Percentiles rank a stretch among this genome's conserved stretches.
phyloP scores from a whole-genome alignment of 2,329 filamentous ascomycete species.

The Chaetomiaceae sp. region DNA sequence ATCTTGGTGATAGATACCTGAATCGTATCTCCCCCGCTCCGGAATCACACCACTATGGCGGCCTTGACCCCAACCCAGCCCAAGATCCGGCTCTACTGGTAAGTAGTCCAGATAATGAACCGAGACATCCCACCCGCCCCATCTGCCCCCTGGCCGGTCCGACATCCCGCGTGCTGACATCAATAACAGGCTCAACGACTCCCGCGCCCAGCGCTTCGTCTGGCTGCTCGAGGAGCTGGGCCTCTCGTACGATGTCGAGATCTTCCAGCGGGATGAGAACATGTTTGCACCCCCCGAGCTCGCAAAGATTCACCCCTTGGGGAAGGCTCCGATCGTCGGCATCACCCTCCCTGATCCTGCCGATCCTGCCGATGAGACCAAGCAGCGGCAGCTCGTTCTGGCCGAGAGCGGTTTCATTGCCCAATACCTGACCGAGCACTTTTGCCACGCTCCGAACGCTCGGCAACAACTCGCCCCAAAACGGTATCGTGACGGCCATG shows the following conservation, averaged over 20 bases:
- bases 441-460: conserved; percentile 36
- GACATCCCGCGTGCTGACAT: not conserved
- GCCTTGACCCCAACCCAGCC: not conserved
- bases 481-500: conserved; percentile 47
- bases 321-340: conserved; percentile 73
- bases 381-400: conserved; percentile 50
- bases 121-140: not conserved
- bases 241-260: conserved; percentile 69
- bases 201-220: conserved; percentile 72
- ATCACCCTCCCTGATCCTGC: conserved; percentile 42
- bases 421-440: conserved; percentile 71
- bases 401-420: conserved; percentile 76
- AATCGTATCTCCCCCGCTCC: no score
- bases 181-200: conserved; percentile 70
- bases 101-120: not conserved
- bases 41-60: not conserved
- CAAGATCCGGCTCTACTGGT: conserved; percentile 19
- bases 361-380: no score
- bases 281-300: conserved; percentile 66
- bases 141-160: not conserved
- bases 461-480: conserved; percentile 48
- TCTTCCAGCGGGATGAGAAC: conserved; percentile 60
- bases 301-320: conserved; percentile 71
- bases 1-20: no score
- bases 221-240: conserved; percentile 82